phyloP scores from a whole-genome alignment of 257 asterid species.

The Agastache rugosa region DNA sequence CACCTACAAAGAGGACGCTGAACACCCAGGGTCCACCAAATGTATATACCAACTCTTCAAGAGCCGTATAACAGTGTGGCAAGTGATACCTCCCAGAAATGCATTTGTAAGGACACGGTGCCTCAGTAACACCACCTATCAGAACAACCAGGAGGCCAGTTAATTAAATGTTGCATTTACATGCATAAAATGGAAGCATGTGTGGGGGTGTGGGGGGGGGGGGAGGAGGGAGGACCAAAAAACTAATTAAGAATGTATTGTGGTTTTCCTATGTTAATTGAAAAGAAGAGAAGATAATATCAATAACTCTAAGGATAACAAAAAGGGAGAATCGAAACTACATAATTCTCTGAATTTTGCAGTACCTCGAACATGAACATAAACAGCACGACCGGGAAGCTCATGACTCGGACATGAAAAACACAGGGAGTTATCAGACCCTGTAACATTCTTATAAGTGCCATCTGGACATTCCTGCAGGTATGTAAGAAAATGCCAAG shows the following conservation, averaged over 20 bases:
- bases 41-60: constrained; percentile 93
- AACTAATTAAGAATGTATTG: background rate
- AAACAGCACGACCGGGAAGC: constrained; percentile 88
- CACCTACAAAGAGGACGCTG: constrained; percentile 83
- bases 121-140: constrained; percentile 87
- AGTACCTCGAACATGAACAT: constrained; percentile 81
- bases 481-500: constrained; percentile 32
- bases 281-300: constrained; percentile 23
- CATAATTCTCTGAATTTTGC: constrained; percentile 28
- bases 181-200: constrained; percentile 16
- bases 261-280: constrained; percentile 5
- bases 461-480: constrained; percentile 95
- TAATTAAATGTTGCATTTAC: constrained; percentile 22
- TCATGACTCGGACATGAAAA: constrained; percentile 72
- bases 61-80: constrained; percentile 98
- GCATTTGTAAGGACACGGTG: constrained; percentile 95
- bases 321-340: constrained; percentile 20
- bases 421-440: constrained; percentile 83
- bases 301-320: background rate
- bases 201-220: too few species aligned
- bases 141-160: constrained; percentile 39
- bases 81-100: constrained; percentile 87
- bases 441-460: constrained; percentile 90
- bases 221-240: background rate
- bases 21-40: constrained; percentile 99